Percentiles rank a stretch among this genome's conserved stretches.
Conservation (phyloP, 495 filamentous ascomycete genomes). For the Hypoxylon lienhwacheense region DNA sequence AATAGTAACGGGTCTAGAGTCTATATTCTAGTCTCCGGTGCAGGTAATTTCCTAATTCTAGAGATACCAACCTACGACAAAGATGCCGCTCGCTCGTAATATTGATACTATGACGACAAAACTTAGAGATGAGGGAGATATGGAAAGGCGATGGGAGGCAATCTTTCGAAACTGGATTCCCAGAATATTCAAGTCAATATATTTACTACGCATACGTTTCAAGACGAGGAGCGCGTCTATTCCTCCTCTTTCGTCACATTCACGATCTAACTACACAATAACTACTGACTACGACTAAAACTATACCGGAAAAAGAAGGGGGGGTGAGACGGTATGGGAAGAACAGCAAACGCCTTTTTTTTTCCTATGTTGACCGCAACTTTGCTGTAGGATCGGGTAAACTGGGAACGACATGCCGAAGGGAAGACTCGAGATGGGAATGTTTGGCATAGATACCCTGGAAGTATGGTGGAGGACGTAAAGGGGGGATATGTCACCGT, state of each 20-base stretch:
- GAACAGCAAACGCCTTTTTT: constrained; percentile 2
- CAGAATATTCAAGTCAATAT: constrained; percentile 29
- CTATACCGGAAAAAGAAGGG: constrained; percentile 1
- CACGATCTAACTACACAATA: no score
- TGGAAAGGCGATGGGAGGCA: constrained; percentile 12
- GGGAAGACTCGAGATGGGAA: constrained; percentile 13
- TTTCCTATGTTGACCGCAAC: constrained; percentile 30
- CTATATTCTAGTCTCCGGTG: constrained; percentile 15
- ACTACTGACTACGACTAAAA: constrained; percentile 19
- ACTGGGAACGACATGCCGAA: constrained; percentile 19
- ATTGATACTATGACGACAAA: constrained; percentile 34
- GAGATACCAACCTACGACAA: constrained; percentile 42
- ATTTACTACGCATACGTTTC: constrained; percentile 23
- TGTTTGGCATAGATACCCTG: constrained; percentile 31
- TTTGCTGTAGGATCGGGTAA: constrained; percentile 16
- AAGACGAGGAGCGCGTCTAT: constrained; percentile 21
- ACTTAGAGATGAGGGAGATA: constrained; percentile 21
- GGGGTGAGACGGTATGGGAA: constrained; percentile 9
- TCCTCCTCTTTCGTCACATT: constrained; percentile 6
- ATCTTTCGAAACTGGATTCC: constrained; percentile 18
- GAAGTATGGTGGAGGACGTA: constrained; percentile 9
- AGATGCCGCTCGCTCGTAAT: constrained; percentile 33
- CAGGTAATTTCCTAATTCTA: constrained; percentile 37
- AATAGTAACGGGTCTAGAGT: constrained; percentile 26
- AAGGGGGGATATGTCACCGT: constrained; percentile 15